Base-by-base conservation (phyloP, 176 grass and related monocot species). In the Stipa capillata region DNA sequence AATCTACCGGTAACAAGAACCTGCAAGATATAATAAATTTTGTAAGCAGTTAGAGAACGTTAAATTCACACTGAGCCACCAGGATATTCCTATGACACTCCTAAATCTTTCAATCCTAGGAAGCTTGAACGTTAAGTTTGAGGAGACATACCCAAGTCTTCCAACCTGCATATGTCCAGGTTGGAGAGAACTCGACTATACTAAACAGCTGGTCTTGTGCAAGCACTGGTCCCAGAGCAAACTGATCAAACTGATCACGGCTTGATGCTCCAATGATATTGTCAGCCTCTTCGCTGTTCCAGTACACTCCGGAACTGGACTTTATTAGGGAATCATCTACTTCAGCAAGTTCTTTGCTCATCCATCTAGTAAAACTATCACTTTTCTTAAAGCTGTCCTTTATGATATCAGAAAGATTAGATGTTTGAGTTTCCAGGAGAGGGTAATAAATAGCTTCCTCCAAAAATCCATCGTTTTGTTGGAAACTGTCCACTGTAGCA, bases 321-420 rank as follows among this genome's bases (percentile, higher is more conserved):
- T 84, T 93, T 62, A 88, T 86, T 80, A 83, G 76, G 48, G 89
- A 85, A 69, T 85, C 90, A 72, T 92, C 84, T 74, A 89, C 86
- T 64, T 94, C 91, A 69, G 45, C 76, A 74, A 97, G 61, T 76
- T 87, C 91, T 73, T 76, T 97, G 81, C 62, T 92, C 95, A 97
- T 97, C 95, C 95, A 97, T 87, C 95, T 94, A 25, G 85, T 90
- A 73, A 97, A 97, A 81, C 95, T 97, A 86, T 97, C 95, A 84
- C 79, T 87, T 74, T 90, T 94, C 76, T 92, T 90, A 85, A 94
- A 89, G 54, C 65, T 79, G 13, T 75, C 79, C 44, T 72, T 82
- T 47, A 88, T 72, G 66, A 88, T 76, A 71, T 83, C 78, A 63
- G 92, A 91, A 44, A 91, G 65, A 85, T 73, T 80, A 76, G 87